phyloP scores from a whole-genome alignment of 179 eudicot genomes.

The Beta corolliflora region DNA sequence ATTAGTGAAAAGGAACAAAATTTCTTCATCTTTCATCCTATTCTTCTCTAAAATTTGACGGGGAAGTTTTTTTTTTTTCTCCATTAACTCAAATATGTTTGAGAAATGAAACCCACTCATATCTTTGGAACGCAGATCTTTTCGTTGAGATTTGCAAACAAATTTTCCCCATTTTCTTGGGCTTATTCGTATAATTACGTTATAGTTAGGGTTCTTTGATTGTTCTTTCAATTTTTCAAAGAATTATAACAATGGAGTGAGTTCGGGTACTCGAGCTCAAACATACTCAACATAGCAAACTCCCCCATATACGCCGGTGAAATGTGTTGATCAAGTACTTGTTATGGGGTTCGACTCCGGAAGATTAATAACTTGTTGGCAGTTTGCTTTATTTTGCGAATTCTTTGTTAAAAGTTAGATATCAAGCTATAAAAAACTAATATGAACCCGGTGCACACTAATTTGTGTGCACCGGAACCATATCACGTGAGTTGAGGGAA shows the following conservation, averaged over 20 bases:
- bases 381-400: too few relatives aligned
- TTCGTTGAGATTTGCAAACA: background rate
- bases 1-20: background rate
- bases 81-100: background rate
- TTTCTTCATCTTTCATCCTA: background rate
- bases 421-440: too few relatives aligned
- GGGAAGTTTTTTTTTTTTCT: background rate
- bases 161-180: background rate
- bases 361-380: too few relatives aligned
- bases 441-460: too few relatives aligned
- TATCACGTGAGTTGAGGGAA: too few relatives aligned
- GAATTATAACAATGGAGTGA: slow-evolving; percentile 43
- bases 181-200: background rate
- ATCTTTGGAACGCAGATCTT: background rate
- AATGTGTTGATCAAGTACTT: too few relatives aligned
- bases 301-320: too few relatives aligned
- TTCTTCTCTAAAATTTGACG: background rate
- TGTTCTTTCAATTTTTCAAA: background rate
- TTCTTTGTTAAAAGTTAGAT: too few relatives aligned
- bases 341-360: too few relatives aligned
- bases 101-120: background rate
- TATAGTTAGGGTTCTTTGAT: slow-evolving; percentile 15
- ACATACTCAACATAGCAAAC: slow-evolving; percentile 14
- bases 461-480: too few relatives aligned
- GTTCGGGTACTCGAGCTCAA: slow-evolving; percentile 46